Base-by-base conservation (phyloP, 202 grass and related monocot genomes). In the Schoenoplectus tabernaemontani region DNA sequence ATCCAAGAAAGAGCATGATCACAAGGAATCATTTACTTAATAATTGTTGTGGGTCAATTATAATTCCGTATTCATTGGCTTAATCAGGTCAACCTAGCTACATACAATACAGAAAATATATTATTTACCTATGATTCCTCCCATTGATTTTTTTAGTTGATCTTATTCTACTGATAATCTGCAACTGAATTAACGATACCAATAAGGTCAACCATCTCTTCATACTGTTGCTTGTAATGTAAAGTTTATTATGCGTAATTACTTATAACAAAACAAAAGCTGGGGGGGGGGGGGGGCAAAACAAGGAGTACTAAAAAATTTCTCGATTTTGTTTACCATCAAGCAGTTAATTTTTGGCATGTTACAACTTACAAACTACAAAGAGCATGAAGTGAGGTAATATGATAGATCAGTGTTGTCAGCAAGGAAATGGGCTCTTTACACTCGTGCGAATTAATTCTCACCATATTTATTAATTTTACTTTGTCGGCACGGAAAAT, bases 21-120 rank as follows among this genome's bases (percentile, higher is more conserved):
- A 42, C 36, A 41, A 42, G 64, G 64, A 67, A 67, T 66, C 64
- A 67, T 67, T 36, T 67, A 22, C n/a, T 42, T 42, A 67, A 39
- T 42, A 42, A 41, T 67, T 67, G 64, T 67, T 67, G 22, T 67
- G n/a, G 37, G 64, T 66, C 63, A 66, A 66, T 66, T 66, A 66
- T 41, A 66, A 33, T 66, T 66, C 36, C 63, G 22, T 11, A 41
- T 38, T 41, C 34, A 41, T 41, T 36, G 63, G 63, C 5, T 41
- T 41, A 22, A 41, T 36, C 36, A 66, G 63, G 63, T 67, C 64
- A 67, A 67, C 37, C 7, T 67, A 67, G 64, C 64, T 41, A 42
- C 15, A 39, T 20, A 66, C 8, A 20, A 13, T 38, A 38, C 26
- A 66, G 36, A 66, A 38, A 41, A 11, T 20, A 67, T 42, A 11